Percentiles rank a stretch among this genome's conserved stretches.
phyloP scores from a whole-genome alignment of 2,329 filamentous ascomycete species.

The Pseudogymnoascus sp. region DNA sequence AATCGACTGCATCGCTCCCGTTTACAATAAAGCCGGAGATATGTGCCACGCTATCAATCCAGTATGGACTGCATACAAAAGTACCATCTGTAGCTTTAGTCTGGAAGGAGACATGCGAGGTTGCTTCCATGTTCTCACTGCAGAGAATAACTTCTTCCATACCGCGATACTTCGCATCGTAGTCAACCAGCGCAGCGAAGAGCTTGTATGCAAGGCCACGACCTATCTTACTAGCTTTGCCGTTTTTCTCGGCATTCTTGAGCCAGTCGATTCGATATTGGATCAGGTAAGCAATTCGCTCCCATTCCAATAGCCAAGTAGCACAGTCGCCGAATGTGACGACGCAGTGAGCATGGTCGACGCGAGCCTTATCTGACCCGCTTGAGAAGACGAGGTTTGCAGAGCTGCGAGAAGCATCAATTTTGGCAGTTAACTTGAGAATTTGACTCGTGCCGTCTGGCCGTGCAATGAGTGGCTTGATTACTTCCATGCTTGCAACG shows the following conservation, averaged over 20 bases:
- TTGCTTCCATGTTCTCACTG: conserved; percentile 38
- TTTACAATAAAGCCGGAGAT: conserved; percentile 53
- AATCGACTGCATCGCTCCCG: conserved; percentile 46
- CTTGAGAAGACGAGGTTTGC: conserved; percentile 53
- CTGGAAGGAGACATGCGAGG: conserved; percentile 40
- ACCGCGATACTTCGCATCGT: conserved; percentile 45
- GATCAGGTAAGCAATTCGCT: conserved; percentile 63
- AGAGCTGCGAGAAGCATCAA: conserved; percentile 47
- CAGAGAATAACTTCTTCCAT: conserved; percentile 53
- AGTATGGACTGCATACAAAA: conserved; percentile 48
- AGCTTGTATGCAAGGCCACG: conserved; percentile 74
- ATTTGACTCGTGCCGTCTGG: conserved; percentile 43
- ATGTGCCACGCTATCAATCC: conserved; percentile 50
- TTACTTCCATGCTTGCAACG: conserved; percentile 60
- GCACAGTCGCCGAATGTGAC: conserved; percentile 55
- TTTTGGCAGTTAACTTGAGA: conserved; percentile 53
- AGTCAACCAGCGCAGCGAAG: conserved; percentile 51
- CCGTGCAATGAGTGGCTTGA: conserved; percentile 60
- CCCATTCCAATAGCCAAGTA: conserved; percentile 58
- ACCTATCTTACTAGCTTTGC: conserved; percentile 64
- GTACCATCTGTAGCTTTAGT: conserved; percentile 41
- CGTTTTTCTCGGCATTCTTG: conserved; percentile 53
- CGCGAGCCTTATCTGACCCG: conserved; percentile 50
- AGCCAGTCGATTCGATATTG: conserved; percentile 53
- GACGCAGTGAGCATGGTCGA: conserved; percentile 55